These are phyloP conservation scores for Podaxis mareebaensis DNA, from an alignment of 768 basidiomycete species.

Conservation along the genomic window DNA sequence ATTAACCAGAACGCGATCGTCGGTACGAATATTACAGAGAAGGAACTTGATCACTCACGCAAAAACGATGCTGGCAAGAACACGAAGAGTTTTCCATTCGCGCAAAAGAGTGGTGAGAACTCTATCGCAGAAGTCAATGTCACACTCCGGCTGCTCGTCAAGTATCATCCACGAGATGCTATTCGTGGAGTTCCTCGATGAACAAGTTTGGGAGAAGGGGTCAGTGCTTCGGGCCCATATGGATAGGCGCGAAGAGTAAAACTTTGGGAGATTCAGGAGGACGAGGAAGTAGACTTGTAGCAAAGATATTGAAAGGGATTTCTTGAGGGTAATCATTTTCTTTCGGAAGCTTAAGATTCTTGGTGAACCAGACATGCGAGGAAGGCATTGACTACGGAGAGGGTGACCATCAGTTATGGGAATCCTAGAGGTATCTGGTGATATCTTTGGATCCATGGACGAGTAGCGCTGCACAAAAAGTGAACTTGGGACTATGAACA, in stretches of 20 bases:
- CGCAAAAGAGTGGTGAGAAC: background rate
- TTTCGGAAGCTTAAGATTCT: background rate
- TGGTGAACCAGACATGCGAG: background rate
- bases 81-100: conserved; percentile 10
- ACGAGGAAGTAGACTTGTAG: background rate
- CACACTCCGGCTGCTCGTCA: background rate
- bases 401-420: background rate
- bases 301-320: background rate
- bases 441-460: background rate
- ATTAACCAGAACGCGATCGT: background rate
- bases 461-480: background rate
- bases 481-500: background rate
- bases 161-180: background rate
- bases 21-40: background rate
- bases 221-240: background rate
- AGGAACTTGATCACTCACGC: conserved; percentile 2
- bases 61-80: conserved; percentile 3
- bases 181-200: background rate
- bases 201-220: background rate
- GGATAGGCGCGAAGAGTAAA: conserved; percentile 7
- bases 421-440: background rate
- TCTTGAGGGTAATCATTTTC: background rate
- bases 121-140: conserved; percentile 2
- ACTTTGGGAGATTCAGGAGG: conserved; percentile 10
- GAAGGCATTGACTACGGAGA: background rate